A percentile compares a stretch with the other conserved stretches of the same genome.
These are phyloP conservation scores for Potentilla sterilis DNA, from an alignment of 306 rosid species.

Conservation along the genomic window DNA sequence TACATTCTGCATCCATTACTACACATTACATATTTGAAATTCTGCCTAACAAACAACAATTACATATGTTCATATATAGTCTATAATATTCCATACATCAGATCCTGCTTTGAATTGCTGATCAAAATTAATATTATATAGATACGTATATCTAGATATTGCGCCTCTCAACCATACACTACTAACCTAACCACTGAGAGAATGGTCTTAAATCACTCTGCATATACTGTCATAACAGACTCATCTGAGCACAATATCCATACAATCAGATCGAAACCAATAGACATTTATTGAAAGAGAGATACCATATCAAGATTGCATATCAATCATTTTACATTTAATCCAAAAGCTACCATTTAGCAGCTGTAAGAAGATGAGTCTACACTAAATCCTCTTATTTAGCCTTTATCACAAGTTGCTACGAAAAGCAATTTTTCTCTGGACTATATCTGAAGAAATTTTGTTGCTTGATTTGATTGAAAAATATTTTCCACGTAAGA, in stretches of 20 bases:
- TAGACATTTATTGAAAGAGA: neutral
- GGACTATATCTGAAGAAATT: neutral
- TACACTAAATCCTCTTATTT: neutral
- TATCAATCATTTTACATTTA: neutral
- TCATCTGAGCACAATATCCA: neutral
- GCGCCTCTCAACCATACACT: too few relatives aligned
- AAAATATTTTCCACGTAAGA: too few relatives aligned
- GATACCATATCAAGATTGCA: neutral
- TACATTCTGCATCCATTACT: neutral
- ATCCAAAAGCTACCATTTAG: neutral
- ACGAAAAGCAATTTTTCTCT: neutral
- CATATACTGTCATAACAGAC: neutral
- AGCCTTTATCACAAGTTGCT: neutral
- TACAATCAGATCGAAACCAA: neutral
- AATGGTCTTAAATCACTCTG: neutral
- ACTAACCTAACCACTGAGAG: neutral
- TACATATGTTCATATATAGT: neutral
- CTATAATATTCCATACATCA: neutral
- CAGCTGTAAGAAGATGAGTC: neutral
- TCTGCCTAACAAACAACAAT: neutral
- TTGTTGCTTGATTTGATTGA: neutral
- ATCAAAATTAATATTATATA: neutral
- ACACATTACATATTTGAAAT: neutral
- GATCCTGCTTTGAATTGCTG: neutral
- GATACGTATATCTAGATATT: too few relatives aligned